Percentiles rank a stretch among this genome's conserved stretches.
Conservation (phyloP, 2,329 filamentous ascomycete genomes). For the Ceratocystis diversiconidia region DNA sequence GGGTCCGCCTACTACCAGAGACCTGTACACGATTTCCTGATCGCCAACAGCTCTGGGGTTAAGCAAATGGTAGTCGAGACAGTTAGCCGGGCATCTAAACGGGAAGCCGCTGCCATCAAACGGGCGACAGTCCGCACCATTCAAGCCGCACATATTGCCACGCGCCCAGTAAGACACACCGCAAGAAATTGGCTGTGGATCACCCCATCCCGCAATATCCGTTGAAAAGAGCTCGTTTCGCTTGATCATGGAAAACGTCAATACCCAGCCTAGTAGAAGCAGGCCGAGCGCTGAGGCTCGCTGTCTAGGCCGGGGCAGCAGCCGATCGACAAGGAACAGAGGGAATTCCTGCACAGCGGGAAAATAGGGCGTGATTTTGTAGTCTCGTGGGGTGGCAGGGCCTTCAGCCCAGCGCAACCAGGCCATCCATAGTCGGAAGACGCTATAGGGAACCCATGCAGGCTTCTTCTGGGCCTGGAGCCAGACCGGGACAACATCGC, state of each 20-base stretch:
- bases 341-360: conserved; percentile 55
- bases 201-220: conserved; percentile 54
- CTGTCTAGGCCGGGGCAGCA: conserved; percentile 45
- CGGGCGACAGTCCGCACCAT: conserved; percentile 61
- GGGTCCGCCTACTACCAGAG: conserved; percentile 56
- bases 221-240: conserved; percentile 44
- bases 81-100: conserved; percentile 63
- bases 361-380: conserved; percentile 45
- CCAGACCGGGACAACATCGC: conserved; percentile 23
- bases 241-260: conserved; percentile 55
- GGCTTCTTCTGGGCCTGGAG: conserved; percentile 43
- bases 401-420: conserved; percentile 39
- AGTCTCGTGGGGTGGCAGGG: conserved; percentile 37
- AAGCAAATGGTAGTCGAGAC: conserved; percentile 47
- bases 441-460: conserved; percentile 45
- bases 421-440: conserved; percentile 33
- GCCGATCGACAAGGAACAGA: conserved; percentile 45
- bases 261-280: conserved; percentile 53
- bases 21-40: conserved; percentile 47
- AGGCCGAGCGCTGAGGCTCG: conserved; percentile 43
- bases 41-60: conserved; percentile 65
- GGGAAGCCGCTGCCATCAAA: conserved; percentile 56
- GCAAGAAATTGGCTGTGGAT: conserved; percentile 51
- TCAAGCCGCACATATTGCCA: conserved; percentile 58
- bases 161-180: conserved; percentile 54